phyloP scores from a whole-genome alignment of 2,329 filamentous ascomycete species.

The Pseudocercospora pini-densiflorae region DNA sequence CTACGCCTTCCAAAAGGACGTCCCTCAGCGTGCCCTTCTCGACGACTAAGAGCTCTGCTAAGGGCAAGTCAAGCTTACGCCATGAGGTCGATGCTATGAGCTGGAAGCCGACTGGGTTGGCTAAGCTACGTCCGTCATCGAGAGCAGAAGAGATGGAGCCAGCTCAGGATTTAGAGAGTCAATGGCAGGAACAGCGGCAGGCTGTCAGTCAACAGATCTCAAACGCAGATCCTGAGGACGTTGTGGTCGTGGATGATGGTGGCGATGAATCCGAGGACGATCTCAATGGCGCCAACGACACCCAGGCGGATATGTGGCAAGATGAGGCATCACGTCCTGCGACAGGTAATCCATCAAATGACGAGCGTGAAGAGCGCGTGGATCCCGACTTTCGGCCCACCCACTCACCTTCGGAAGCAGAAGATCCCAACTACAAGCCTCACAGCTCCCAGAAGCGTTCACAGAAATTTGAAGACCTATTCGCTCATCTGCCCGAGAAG shows the following conservation, averaged over 20 bases:
- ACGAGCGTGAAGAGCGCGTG: conserved; percentile 10
- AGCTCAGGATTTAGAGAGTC: conserved; percentile 1
- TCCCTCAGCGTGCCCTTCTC: conserved; percentile 4
- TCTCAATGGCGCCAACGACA: conserved; percentile 23
- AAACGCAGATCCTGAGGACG: conserved; percentile 23
- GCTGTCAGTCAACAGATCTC: conserved; percentile 29
- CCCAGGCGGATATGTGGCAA: conserved; percentile 51
- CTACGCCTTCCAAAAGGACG: neutral
- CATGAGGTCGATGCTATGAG: conserved; percentile 33
- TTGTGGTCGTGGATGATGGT: conserved; percentile 30
- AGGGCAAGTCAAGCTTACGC: conserved; percentile 13
- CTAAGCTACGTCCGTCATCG: conserved; percentile 7
- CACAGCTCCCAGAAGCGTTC: conserved; percentile 21
- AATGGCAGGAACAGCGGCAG: conserved; percentile 28
- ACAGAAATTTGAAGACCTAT: conserved; percentile 41
- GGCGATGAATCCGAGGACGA: conserved; percentile 18
- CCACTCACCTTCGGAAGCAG: conserved; percentile 6
- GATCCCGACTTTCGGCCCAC: neutral
- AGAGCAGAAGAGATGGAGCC: neutral
- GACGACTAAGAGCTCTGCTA: conserved; percentile 17
- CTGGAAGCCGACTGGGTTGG: conserved; percentile 29
- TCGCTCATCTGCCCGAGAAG: conserved; percentile 39
- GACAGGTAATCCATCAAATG: neutral
- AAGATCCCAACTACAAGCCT: neutral
- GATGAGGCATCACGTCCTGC: conserved; percentile 49